Evolutionary conservation across 2,329 filamentous ascomycete genomes (phyloP), one percentile per base, ranked within the genome.

Genomic region (Neobulgaria alba): DNA sequence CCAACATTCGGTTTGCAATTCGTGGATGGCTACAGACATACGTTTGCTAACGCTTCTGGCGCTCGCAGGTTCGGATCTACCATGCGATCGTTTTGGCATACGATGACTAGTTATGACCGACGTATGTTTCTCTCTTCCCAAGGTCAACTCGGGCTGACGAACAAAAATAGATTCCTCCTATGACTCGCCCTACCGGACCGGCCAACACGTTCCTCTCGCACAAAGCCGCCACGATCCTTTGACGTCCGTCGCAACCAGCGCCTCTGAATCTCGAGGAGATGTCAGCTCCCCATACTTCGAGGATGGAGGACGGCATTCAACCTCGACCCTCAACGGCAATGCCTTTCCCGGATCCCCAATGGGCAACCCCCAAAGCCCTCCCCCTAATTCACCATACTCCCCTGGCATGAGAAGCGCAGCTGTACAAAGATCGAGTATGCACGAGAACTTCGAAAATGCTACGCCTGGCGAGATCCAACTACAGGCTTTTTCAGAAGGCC

Each of bases 51-150:
- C 21, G 9, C 16, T 14, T 19, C 5, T 17, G 17, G 10, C 12
- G 10, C n/a, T 16, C 10, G 8, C 29, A 53, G 82, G 57, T 64
- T 90, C 59, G 73, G 77, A 55, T 74, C 74, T 55, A 78, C 82
- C 65, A 84, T 92, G 66, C 84, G 84, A 66, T 85, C 84, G 48
- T 90, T 98, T 68, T 98, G 92, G 92, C 92, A 96, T 72, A 79
- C 84, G 4, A 59, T 82, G 75, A 82, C 77, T 64, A 82, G 77
- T 55, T 70, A 82, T 67, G 77, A 82, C 62, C 67, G 77, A 65
- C 77, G 77, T 82, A 66, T 60, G 77, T 67, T 38, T 46, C 44
- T 23, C 31, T 33, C 36, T 38, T 37, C 42, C 38, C 40, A 26
- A 35, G 18, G 62, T 45, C 64, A 26, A n/a, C 14, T 31, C 34